Evolutionary conservation across 768 basidiomycete species (phyloP), one percentile per base, ranked within the genome.

Genomic region (Amanita subjunquillea): DNA sequence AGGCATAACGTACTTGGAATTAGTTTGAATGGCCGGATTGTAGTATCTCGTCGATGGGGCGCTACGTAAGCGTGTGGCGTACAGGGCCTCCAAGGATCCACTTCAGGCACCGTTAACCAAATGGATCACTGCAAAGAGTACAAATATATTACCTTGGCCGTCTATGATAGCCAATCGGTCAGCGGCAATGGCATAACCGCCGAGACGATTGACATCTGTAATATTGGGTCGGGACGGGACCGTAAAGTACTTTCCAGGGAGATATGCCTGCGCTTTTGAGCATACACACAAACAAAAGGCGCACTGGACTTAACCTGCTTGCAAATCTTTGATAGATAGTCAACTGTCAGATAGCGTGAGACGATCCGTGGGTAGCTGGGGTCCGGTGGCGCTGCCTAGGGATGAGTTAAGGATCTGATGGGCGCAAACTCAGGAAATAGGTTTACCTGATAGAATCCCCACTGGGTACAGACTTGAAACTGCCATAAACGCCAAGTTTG

Each of bases 401-500:
- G 20, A 51, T 15, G 23, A 51, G n/a, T 27, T 41, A 40, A 41
- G 22, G 29, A 32, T 10, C 32, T 20, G 15, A 44, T 44, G n/a
- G 6, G 37, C 13, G n/a, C 2, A 32, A 9, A 13, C 12, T 1
- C 2, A 46, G 1, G 13, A 30, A 41, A 51, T 25, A 51, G 39
- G 22, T 17, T 9, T 59, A 87, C 90, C 29, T 75, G 82, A 64
- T 95, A 93, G 66, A 91, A 99, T 2, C 93, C 95, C 95, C 95
- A 97, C 60, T 95, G 80, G 0, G 90, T 92, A 71, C 91, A 93
- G 49, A 91, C 88, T 68, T 91, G 93, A 76, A 91, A 95, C 4
- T 73, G 58, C 94, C 94, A 97, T 10, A 85, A 68, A 39, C 91
- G 76, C 94, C 94, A 97, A 4, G 75, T 76, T 59, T 90, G 78